Base-by-base conservation (phyloP, 371 early-diverging fungal genomes). In the Saksenaea oblongispora region DNA sequence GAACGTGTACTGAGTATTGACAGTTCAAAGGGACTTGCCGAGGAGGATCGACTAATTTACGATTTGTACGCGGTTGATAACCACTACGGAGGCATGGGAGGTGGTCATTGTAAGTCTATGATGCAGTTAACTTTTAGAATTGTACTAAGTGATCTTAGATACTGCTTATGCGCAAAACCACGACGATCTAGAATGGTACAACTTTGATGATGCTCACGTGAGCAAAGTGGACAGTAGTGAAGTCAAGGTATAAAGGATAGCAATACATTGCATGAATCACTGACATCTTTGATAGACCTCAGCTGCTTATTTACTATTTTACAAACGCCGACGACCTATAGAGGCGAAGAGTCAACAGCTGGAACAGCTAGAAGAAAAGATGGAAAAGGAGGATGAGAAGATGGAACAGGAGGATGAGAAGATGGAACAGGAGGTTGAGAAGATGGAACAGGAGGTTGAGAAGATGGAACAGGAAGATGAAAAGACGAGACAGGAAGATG, bases 61-160 rank as follows among this genome's bases (percentile, higher is more conserved):
- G 96, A 97, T 63, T 74, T 97, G 36, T 92, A 85, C 74, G 94
- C 90, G 0, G 92, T 96, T 7, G 93, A 92, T 56, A 95, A 96
- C 67, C 97, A 96, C 67, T 93, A 83, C 80, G 96, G 96, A 35
- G 94, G 95, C 8, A 71, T 95, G 51, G 96, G 95, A 47, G 96
- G 96, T 47, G 98, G 98, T 31, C 98, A 96, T 67, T 96, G 90
- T 89, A 86, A 83, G 87, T 79, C 22, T 0, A 10, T 37, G 14
- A 35, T 28, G 8, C 28, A 39, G 3, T 13, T 24, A 53, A 11
- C 3, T 1, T 31, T 17, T 5, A 59, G 3, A 53, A 15, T 27
- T 13, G 14, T 24, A 47, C 31, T 56, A 18, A 61, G 26, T 27
- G 10, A 31, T 37, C 10, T 44, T 76, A 91, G 91, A 95, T 71